Conservation (phyloP, 805 yeast genomes). For the Hanseniaspora vineae region DNA sequence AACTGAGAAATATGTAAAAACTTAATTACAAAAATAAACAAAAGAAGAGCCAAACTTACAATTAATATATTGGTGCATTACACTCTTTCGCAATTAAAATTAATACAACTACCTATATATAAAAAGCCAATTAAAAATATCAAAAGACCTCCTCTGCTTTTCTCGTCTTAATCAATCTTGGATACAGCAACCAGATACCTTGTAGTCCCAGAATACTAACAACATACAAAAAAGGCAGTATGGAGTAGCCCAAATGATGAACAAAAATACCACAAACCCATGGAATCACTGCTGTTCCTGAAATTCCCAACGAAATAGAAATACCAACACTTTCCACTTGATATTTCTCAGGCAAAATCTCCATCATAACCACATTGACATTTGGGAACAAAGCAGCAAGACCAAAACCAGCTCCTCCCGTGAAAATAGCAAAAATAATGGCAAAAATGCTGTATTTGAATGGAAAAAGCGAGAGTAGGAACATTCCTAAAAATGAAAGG, state of each 20-base stretch:
- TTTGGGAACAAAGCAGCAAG: slow-evolving; percentile 68
- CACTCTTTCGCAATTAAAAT: too few relatives aligned
- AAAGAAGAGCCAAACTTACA: too few relatives aligned
- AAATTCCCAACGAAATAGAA: slow-evolving; percentile 55
- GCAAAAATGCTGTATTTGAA: slow-evolving; percentile 8
- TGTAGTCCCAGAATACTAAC: not conserved
- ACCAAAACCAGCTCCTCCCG: slow-evolving; percentile 35
- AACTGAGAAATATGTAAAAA: too few relatives aligned
- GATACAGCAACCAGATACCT: not conserved
- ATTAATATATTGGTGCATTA: too few relatives aligned
- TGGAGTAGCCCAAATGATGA: not conserved
- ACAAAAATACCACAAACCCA: not conserved
- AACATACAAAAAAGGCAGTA: not conserved
- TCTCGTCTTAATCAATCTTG: not conserved
- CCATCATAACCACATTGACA: slow-evolving; percentile 49
- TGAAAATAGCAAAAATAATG: slow-evolving; percentile 18
- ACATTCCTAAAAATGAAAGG: slow-evolving; percentile 20
- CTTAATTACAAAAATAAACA: too few relatives aligned
- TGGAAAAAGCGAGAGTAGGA: slow-evolving; percentile 5
- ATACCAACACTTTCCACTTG: slow-evolving; percentile 65
- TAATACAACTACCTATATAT: too few relatives aligned
- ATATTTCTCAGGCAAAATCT: slow-evolving; percentile 43
- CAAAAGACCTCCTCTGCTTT: not conserved
- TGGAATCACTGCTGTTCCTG: not conserved
- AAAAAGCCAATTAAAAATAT: not conserved